Base-by-base conservation (phyloP, 257 asterid species). In the Ajuga chamaepitys region DNA sequence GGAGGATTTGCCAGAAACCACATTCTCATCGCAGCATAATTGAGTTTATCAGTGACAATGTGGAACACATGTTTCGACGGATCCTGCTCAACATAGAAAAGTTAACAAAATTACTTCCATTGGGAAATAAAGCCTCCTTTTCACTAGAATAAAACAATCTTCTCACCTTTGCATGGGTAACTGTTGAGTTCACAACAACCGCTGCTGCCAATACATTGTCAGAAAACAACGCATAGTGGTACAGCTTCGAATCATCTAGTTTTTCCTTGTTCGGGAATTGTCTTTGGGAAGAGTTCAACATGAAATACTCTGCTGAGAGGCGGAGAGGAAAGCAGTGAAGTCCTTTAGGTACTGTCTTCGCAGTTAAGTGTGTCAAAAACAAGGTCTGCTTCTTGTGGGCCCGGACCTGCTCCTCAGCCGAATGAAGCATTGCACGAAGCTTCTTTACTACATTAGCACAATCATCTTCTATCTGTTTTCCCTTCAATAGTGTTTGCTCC, bases 1-100 rank as follows among this genome's bases (percentile, higher is more conserved):
- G 97, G 95, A 35, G 86, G 94, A 72, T 92, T 92, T 5, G 89
- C 87, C 79, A 92, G 62, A 73, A 92, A 92, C 98, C 98, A 92
- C 98, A 92, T 92, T 62, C 63, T 85, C 98, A 92, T 92, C 50
- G 98, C 90, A 66, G 96, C 98, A 42, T 75, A 89, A 60, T 92
- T 92, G 57, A 89, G 93, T 88, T 82, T 83, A 66, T 92, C 97
- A 4, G 98, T 88, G 46, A 91, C 98, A 4, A 91, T 68, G 70
- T 91, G 98, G 83, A 91, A 91, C 47, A 91, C 95, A 22, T 91
- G 97, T 64, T 73, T 79, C 35, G 85, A 80, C 32, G 95, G 76
- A 62, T 89, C 84, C 98, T 92, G 90, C 41, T 65, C 58, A 61
- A 30, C 21, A 50, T 41, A 71, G 46, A 21, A 28, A 52, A 20